Base-by-base conservation (phyloP, 2,329 filamentous ascomycete genomes). In the Neoascochyta sp. region DNA sequence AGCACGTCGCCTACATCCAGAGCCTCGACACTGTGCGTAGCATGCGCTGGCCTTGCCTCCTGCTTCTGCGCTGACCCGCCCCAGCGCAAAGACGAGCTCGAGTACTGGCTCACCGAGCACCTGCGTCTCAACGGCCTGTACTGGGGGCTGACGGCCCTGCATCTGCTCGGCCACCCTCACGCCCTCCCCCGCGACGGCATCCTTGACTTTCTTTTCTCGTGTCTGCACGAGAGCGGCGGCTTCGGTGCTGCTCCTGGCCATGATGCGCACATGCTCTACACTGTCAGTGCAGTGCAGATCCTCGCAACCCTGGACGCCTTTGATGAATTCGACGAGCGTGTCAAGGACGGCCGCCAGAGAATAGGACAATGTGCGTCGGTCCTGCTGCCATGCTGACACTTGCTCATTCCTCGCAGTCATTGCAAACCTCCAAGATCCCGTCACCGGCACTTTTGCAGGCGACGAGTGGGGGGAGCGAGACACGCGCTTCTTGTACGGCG, bases 61-160 rank as follows among this genome's bases (percentile, higher is more conserved):
- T 43, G 36, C 38, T 37, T 36, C 42, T 39, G 50, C 56, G 54
- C 66, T 68, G 56, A 71, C 53, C 39, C 41, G 54, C 50, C 54
- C 50, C 67, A 83, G 79, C 82, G 84, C 59, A 88, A 85, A 68
- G 88, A 96, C 71, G 86, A 95, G 66, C 81, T 95, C 51, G 88
- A 95, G 64, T 98, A 96, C 70, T 95, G 90, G 84, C 74, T 96
- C 59, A 98, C 92, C 9, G 90, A 98, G 66, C 92, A 98, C 62
- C 74, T 98, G 47, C 87, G 92, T 39, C 76, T 98, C 35, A 95
- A 92, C 61, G 92, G 92, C 24, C 77, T 98, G 26, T 98, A 98
- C 66, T 98, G 92, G 92, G 92, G 92, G 9, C 68, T 98, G 34
- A 92, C 82, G 5, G 83, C 90, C 5, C 75, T 96, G 22, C 84